phyloP scores from a whole-genome alignment of 257 asterid genomes.

The Cruciata laevipes region DNA sequence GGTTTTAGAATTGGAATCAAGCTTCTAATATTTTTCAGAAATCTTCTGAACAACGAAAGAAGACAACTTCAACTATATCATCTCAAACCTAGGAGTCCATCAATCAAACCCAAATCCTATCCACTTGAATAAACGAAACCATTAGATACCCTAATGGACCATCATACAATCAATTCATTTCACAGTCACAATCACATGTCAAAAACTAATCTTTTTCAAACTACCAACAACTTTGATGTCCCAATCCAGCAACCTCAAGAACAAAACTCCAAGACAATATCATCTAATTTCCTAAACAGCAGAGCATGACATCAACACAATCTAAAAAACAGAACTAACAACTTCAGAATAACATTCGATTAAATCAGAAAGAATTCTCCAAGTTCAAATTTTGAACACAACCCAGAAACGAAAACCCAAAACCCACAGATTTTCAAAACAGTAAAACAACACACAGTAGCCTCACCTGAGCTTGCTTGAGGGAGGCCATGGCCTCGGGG shows the following conservation, averaged over 20 bases:
- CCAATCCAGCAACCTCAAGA: no score
- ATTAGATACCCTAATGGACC: background rate
- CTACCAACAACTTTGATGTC: background rate
- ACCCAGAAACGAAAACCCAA: background rate
- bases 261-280: background rate
- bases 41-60: background rate
- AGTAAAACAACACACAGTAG: background rate
- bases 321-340: background rate
- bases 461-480: slow-evolving; percentile 77
- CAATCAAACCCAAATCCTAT: background rate
- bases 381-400: background rate
- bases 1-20: background rate
- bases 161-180: background rate
- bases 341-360: background rate
- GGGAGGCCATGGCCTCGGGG: slow-evolving; percentile 73
- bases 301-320: background rate
- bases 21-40: background rate
- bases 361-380: background rate
- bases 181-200: background rate
- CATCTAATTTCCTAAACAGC: background rate
- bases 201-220: background rate
- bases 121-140: background rate
- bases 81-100: background rate
- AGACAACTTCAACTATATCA: background rate
- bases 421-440: background rate